Evolutionary conservation across 441 rosid species (phyloP).

Genomic region (Syzygium malaccense): DNA sequence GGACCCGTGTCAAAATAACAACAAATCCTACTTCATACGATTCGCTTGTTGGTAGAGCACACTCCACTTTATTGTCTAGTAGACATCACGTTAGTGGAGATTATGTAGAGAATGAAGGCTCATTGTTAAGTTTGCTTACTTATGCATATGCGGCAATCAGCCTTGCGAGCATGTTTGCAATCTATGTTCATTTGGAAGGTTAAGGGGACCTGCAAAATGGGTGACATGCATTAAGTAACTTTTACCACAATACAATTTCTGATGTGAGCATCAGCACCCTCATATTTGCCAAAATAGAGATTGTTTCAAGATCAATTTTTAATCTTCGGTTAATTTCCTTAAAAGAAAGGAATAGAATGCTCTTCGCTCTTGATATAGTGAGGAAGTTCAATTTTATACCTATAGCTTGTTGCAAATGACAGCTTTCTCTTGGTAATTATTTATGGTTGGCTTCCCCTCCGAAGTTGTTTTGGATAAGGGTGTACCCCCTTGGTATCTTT

Average conservation of each 20-base stretch:
- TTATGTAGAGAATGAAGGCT: not conserved
- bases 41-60: not conserved
- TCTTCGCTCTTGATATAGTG: not conserved
- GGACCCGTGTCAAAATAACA: not conserved
- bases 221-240: not conserved
- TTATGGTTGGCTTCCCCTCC: not conserved
- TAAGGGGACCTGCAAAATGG: not conserved
- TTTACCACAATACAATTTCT: not conserved
- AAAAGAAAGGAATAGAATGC: not conserved
- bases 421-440: not conserved
- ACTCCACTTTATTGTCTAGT: not conserved
- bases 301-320: not conserved
- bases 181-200: not conserved
- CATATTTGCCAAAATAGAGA: not conserved
- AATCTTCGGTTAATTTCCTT: not conserved
- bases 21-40: not conserved
- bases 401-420: not conserved
- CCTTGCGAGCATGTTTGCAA: not conserved
- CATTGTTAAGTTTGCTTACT: not conserved
- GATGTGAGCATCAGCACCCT: not conserved
- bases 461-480: not conserved
- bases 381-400: not conserved
- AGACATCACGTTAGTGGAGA: not conserved
- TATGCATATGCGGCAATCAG: not conserved
- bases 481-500: not conserved